These are phyloP conservation scores for Pseudotsuga menziesii DNA, from an alignment of 75 land plant genomes.

Conservation along the genomic window DNA sequence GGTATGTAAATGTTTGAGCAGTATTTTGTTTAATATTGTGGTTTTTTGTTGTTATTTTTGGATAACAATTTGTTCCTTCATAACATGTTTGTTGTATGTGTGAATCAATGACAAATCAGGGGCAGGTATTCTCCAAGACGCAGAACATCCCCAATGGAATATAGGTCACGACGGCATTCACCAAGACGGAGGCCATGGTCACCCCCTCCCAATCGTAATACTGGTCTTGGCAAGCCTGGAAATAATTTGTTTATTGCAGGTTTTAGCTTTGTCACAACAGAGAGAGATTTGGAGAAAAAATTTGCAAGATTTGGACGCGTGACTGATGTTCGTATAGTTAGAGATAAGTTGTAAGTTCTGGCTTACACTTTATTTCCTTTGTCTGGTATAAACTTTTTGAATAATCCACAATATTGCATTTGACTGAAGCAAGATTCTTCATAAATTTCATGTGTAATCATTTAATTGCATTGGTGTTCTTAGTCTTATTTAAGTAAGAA, in stretches of 20 bases:
- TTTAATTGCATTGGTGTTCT: too few relatives aligned
- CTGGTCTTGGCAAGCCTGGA: conserved; percentile 59
- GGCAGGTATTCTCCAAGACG: conserved; percentile 45
- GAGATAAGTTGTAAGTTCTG: conserved; percentile 39
- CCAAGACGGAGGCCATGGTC: conserved; percentile 56
- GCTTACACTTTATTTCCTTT: not conserved
- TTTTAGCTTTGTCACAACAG: conserved; percentile 56
- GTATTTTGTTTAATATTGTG: not conserved
- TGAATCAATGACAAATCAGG: conserved; percentile 3
- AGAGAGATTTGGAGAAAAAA: conserved; percentile 55
- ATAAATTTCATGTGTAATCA: too few relatives aligned
- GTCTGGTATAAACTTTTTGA: too few relatives aligned
- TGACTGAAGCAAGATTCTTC: too few relatives aligned
- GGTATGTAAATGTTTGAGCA: not conserved
- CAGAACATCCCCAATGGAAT: conserved; percentile 25
- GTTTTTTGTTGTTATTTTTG: not conserved
- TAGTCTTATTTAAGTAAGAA: too few relatives aligned
- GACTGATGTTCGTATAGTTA: conserved; percentile 53
- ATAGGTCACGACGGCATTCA: conserved; percentile 24
- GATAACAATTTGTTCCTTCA: not conserved
- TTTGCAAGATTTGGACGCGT: conserved; percentile 54
- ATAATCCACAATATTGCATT: too few relatives aligned
- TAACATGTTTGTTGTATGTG: not conserved
- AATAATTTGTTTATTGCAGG: conserved; percentile 59
- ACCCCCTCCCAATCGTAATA: conserved; percentile 52